Evolutionary conservation across 2,329 filamentous ascomycete species (phyloP), one percentile per base, ranked within the genome.

Genomic region (Spiromastix sp.): DNA sequence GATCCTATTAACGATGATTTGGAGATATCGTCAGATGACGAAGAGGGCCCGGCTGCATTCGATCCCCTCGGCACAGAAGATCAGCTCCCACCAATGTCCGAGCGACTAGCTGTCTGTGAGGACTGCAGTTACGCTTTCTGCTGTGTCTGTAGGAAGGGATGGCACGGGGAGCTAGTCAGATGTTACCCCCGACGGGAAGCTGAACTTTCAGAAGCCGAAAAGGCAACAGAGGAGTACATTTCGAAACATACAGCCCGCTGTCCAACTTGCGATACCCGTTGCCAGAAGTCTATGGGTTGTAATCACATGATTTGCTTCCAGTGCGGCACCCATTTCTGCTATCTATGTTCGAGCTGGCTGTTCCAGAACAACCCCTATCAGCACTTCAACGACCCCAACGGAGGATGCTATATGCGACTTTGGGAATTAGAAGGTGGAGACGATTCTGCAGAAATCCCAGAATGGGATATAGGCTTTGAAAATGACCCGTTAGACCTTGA

Each of bases 231-330:
- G 43, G 82, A 91, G 39, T 98, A 93, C 54, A 69, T 98, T 47
- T 69, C 74, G 32, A 62, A 76, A 42, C 79, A 94, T 61, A 93
- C 87, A 0, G 85, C 85, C 8, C 78, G 82, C 1, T 98, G 91
- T 53, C 87, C 91, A 8, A 89, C 85, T 3, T 98, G 91, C 61
- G 76, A 70, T 19, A 79, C 81, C 1, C 85, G 85, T 0, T 81
- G 80, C 15, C 85, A 94, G 55, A 98, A 98, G 67, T 85, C 81
- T 2, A 78, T 84, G 52, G 91, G 91, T 25, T 98, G 91, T 68
- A 95, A 95, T 59, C 87, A 95, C 60, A 96, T 96, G 86, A 83
- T 80, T 32, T 95, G 89, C 61, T 85, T 81, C 56, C 79, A 84
- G 44, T 98, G 91, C 65, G 71, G 80, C 34, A 82, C 85, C 2